Evolutionary conservation across 2,329 filamentous ascomycete genomes (phyloP).

Genomic region (Bertia moriformis): DNA sequence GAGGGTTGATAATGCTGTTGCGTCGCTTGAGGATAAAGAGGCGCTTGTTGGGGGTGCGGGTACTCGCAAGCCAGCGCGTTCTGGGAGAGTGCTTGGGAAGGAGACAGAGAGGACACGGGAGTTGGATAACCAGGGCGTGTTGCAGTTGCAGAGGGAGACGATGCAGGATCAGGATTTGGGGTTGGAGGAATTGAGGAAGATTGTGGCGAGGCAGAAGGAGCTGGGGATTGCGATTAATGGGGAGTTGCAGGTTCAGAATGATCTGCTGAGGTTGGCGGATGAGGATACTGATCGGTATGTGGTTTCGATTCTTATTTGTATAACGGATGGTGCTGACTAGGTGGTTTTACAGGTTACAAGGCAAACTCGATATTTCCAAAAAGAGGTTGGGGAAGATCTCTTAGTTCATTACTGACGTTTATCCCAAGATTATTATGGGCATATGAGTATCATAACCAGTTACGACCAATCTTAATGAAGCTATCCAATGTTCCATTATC

Average conservation of each 20-base stretch:
- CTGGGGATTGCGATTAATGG: conserved; percentile 48
- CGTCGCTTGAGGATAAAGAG: conserved; percentile 27
- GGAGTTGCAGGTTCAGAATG: conserved; percentile 46
- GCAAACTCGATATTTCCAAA: background rate
- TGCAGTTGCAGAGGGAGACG: conserved; percentile 47
- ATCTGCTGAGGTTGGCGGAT: conserved; percentile 40
- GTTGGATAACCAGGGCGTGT: conserved; percentile 46
- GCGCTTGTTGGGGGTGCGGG: conserved; percentile 14
- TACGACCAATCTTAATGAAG: too few relatives aligned
- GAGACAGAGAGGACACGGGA: conserved; percentile 49
- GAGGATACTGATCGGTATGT: conserved; percentile 36
- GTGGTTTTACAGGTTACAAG: too few relatives aligned
- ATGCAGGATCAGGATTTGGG: conserved; percentile 47
- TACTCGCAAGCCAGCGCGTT: conserved; percentile 18
- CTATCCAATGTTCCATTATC: too few relatives aligned
- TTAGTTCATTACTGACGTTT: background rate
- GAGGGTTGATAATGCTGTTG: conserved; percentile 24
- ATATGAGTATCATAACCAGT: too few relatives aligned
- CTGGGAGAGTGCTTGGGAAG: conserved; percentile 30
- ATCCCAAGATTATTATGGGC: too few relatives aligned
- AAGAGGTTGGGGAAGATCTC: background rate
- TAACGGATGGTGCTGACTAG: too few relatives aligned
- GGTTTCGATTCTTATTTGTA: too few relatives aligned
- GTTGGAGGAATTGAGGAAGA: conserved; percentile 39
- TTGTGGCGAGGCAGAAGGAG: conserved; percentile 43